Evolutionary conservation across 371 early-diverging fungal genomes (phyloP).

Genomic region (Conidiobolus incongruus): DNA sequence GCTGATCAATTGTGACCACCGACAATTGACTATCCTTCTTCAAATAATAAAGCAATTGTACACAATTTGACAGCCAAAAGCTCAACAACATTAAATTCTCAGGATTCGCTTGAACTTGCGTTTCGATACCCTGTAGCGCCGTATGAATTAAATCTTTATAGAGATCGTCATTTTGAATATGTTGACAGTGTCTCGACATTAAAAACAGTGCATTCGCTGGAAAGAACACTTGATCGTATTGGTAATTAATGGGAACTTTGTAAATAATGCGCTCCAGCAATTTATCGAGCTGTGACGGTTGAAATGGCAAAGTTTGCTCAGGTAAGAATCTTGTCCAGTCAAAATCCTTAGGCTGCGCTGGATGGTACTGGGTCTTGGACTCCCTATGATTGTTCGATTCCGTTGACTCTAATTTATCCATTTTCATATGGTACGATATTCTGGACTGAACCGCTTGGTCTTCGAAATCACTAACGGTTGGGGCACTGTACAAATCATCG

Average conservation of each 20-base stretch:
- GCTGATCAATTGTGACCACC: conserved; percentile 23
- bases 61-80: conserved; percentile 64
- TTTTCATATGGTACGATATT: no score
- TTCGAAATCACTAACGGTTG: no score
- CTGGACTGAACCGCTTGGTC: no score
- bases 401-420: no score
- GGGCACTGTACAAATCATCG: no score
- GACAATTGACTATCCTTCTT: conserved; percentile 47
- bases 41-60: conserved; percentile 46
- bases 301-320: background rate
- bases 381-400: no score
- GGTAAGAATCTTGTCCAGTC: background rate
- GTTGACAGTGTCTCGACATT: background rate
- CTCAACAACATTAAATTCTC: conserved; percentile 22
- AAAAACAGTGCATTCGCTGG: conserved; percentile 1
- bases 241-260: background rate
- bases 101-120: conserved; percentile 8
- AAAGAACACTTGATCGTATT: background rate
- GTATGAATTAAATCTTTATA: background rate
- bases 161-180: background rate
- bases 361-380: no score
- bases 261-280: background rate
- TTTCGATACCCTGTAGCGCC: background rate
- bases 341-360: background rate
- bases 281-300: background rate